Evolutionary conservation across 768 basidiomycete genomes (phyloP).

Genomic region (Pulveroboletus sp.): DNA sequence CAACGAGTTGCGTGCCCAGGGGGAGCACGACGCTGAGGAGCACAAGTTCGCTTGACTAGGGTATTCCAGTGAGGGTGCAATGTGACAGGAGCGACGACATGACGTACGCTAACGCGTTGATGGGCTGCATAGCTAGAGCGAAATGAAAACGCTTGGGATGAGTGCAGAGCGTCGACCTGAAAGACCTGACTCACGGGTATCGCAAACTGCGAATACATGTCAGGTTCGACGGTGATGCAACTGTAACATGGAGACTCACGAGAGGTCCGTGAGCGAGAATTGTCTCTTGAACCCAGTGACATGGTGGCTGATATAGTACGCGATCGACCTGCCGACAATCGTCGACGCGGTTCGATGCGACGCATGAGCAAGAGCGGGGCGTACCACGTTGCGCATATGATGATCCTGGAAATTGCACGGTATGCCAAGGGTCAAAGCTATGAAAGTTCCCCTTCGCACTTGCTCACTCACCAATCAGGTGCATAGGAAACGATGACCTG

Average conservation of each 20-base stretch:
- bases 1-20: slow-evolving; percentile 54
- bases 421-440: not conserved
- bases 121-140: slow-evolving; percentile 53
- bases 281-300: slow-evolving; percentile 67
- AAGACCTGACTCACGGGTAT: slow-evolving; percentile 32
- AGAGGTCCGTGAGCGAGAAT: slow-evolving; percentile 73
- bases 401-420: slow-evolving; percentile 43
- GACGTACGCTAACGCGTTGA: slow-evolving; percentile 58
- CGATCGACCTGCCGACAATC: slow-evolving; percentile 43
- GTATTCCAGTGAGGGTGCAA: not conserved
- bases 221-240: slow-evolving; percentile 5
- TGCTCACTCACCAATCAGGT: slow-evolving; percentile 61
- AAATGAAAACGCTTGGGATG: not conserved
- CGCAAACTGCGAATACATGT: slow-evolving; percentile 26
- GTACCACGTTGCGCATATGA: slow-evolving; percentile 62
- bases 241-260: slow-evolving; percentile 42
- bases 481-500: slow-evolving; percentile 48
- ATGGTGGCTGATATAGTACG: slow-evolving; percentile 50
- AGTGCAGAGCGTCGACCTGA: not conserved
- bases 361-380: slow-evolving; percentile 15
- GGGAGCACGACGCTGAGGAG: slow-evolving; percentile 52
- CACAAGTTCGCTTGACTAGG: slow-evolving; percentile 37
- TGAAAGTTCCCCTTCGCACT: not conserved
- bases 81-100: not conserved
- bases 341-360: not conserved